Conservation (phyloP, 1,139 yeast genomes). For the Saccharomycopsis phalli region DNA sequence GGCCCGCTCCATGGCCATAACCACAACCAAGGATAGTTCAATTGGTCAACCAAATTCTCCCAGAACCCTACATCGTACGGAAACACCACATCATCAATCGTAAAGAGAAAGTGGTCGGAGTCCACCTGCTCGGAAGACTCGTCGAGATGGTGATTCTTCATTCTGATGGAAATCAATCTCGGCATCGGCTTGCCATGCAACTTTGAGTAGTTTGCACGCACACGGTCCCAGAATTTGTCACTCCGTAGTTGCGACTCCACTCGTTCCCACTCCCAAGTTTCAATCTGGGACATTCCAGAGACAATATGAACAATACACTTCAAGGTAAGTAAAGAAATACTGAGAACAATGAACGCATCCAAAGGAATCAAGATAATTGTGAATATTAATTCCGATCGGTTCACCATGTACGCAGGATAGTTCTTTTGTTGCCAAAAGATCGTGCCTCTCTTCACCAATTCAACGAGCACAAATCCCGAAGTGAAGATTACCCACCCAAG, state of each 20-base stretch:
- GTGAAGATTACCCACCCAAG: constrained; percentile 56
- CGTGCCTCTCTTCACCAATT: constrained; percentile 35
- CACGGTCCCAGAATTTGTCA: constrained; percentile 43
- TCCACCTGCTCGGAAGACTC: constrained; percentile 25
- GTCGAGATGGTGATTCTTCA: constrained; percentile 20
- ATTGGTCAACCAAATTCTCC: constrained; percentile 39
- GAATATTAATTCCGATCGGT: constrained; percentile 44
- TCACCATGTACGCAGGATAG: constrained; percentile 52
- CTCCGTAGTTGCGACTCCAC: constrained; percentile 54
- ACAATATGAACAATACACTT: constrained; percentile 51
- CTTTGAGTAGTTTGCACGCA: constrained; percentile 37
- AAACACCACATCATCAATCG: constrained; percentile 47
- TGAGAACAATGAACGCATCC: constrained; percentile 47
- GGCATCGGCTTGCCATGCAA: constrained; percentile 28
- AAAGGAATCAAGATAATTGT: constrained; percentile 50
- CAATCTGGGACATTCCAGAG: constrained; percentile 85
- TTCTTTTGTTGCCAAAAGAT: constrained; percentile 44
- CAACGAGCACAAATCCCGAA: constrained; percentile 40
- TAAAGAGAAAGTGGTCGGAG: constrained; percentile 19
- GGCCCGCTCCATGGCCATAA: constrained; percentile 60
- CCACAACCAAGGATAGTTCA: constrained; percentile 63
- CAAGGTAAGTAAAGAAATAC: constrained; percentile 49
- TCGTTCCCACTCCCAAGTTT: constrained; percentile 86
- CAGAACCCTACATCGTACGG: constrained; percentile 73
- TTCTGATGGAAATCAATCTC: constrained; percentile 12